Conservation (phyloP, 2,329 filamentous ascomycete species). For the Diplodia sapinea region DNA sequence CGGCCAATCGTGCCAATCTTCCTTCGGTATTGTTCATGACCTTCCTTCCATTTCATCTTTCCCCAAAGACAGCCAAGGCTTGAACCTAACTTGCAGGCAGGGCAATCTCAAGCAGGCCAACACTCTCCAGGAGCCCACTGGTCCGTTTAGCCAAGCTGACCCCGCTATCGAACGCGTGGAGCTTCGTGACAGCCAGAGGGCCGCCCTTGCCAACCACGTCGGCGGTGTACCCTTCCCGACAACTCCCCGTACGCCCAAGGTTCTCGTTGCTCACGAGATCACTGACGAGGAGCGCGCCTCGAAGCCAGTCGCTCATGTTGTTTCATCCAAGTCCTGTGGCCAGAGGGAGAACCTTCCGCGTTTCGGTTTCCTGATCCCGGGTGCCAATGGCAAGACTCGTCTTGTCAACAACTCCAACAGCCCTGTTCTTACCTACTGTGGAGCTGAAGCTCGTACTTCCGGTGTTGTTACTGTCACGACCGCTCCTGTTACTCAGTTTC, state of each 20-base stretch:
- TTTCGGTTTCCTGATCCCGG: neutral
- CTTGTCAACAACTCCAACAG: neutral
- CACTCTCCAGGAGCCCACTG: neutral
- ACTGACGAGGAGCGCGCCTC: neutral
- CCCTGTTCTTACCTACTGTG: neutral
- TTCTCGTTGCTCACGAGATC: neutral
- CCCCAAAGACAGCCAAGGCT: neutral
- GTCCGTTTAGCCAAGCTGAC: neutral
- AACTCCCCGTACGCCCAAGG: too few relatives aligned
- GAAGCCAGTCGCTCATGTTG: neutral
- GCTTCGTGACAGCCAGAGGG: neutral
- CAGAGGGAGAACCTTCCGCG: neutral
- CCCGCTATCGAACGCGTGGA: neutral
- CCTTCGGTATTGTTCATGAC: neutral
- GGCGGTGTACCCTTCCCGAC: slow-evolving; percentile 1
- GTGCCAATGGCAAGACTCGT: neutral
- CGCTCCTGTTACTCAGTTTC: neutral
- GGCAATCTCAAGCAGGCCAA: neutral
- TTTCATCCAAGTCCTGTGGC: too few relatives aligned
- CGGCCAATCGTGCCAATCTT: neutral
- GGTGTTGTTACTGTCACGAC: neutral
- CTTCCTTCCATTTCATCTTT: neutral
- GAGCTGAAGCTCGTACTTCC: neutral
- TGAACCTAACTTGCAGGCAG: neutral
- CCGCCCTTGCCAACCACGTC: neutral